Evolutionary conservation across 1,139 yeast species (phyloP).

Genomic region (Saccharomyces hybrid): DNA sequence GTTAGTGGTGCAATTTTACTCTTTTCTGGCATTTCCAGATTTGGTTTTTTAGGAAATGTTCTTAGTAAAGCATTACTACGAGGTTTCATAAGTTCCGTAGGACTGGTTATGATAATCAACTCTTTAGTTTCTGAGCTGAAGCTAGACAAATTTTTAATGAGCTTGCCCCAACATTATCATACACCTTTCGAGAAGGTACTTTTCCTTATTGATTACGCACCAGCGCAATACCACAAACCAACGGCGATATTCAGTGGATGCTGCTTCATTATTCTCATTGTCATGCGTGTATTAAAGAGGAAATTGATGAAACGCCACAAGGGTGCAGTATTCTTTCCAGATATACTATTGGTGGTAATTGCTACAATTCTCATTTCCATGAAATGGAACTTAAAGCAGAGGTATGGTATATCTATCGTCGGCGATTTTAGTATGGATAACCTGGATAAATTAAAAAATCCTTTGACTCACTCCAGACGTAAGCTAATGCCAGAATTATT

Average conservation of each 20-base stretch:
- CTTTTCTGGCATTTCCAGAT: conserved; percentile 70
- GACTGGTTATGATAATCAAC: conserved; percentile 78
- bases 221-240: conserved; percentile 38
- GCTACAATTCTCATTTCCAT: conserved; percentile 54
- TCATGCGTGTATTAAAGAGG: conserved; percentile 40
- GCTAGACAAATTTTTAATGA: conserved; percentile 37
- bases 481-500: conserved; percentile 34
- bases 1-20: conserved; percentile 70
- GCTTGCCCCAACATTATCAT: conserved; percentile 52
- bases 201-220: conserved; percentile 45
- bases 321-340: conserved; percentile 54
- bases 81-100: conserved; percentile 92
- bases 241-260: conserved; percentile 47
- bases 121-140: conserved; percentile 71
- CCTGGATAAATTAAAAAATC: conserved; percentile 40
- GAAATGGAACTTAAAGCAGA: conserved; percentile 44
- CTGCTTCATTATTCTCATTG: conserved; percentile 41
- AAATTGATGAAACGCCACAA: conserved; percentile 29
- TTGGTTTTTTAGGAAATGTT: conserved; percentile 85
- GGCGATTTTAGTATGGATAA: conserved; percentile 52
- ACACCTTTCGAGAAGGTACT: conserved; percentile 66
- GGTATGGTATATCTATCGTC: conserved; percentile 54
- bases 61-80: conserved; percentile 73
- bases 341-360: conserved; percentile 68
- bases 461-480: conserved; percentile 36